Evolutionary conservation across 2,329 filamentous ascomycete genomes (phyloP).

Genomic region (Diaporthe citri): DNA sequence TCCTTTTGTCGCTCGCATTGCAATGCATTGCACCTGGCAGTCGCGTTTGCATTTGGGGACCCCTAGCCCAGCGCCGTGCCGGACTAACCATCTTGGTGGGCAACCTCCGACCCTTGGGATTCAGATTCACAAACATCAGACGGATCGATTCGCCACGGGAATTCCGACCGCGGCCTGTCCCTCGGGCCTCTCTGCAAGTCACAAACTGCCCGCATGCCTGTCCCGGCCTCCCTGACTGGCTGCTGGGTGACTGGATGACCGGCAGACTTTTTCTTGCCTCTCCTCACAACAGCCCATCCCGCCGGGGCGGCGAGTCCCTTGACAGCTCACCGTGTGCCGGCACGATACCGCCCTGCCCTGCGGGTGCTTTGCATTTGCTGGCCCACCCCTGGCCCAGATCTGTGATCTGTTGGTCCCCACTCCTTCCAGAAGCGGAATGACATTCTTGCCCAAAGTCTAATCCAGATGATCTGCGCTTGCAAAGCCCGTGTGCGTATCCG

Average conservation of each 20-base stretch:
- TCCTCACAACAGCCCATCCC: conserved; percentile 1
- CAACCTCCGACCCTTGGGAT: conserved; percentile 31
- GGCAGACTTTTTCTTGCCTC: conserved; percentile 5
- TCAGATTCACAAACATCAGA: conserved; percentile 31
- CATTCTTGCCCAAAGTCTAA: conserved; percentile 32
- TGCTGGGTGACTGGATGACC: not conserved
- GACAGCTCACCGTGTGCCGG: conserved; percentile 13
- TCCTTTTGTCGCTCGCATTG: conserved; percentile 15
- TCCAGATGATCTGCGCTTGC: conserved; percentile 28
- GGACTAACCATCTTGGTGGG: conserved; percentile 25
- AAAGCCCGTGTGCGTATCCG: conserved; percentile 28
- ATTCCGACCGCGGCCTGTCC: not conserved
- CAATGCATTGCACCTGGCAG: not conserved
- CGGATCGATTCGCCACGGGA: conserved; percentile 29
- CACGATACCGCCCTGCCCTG: conserved; percentile 15
- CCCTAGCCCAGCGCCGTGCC: conserved; percentile 18
- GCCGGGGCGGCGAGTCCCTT: not conserved
- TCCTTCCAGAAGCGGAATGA: conserved; percentile 33
- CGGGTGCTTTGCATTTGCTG: conserved; percentile 9
- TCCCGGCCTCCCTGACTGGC: not conserved
- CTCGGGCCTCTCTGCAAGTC: conserved; percentile 8
- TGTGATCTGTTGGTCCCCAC: conserved; percentile 31
- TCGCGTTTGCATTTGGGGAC: not conserved
- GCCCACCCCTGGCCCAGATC: conserved; percentile 28
- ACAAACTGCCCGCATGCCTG: conserved; percentile 12